Base-by-base conservation (phyloP, 2,329 filamentous ascomycete genomes). In the Ascochyta koolunga region DNA sequence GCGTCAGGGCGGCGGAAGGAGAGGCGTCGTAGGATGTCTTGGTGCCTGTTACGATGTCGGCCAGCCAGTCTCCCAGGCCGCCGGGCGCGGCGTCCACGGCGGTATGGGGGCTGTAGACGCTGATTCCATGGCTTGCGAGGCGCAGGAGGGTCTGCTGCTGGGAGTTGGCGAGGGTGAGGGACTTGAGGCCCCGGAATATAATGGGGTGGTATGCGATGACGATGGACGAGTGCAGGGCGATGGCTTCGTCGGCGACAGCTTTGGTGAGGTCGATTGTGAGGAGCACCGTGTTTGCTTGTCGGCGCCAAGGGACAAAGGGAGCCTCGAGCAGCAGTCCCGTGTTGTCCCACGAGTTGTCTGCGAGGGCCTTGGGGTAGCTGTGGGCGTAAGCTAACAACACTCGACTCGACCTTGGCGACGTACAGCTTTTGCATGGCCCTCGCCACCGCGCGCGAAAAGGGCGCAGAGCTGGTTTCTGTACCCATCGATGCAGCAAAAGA, bases 121-220 rank as follows among this genome's bases (percentile, higher is more conserved):
- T 96, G 67, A 99, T 91, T 31, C 93, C 93, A 73, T 90, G 86
- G 59, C 90, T 89, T 40, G 89, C 89, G 11, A 99, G 83, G 38
- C 88, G 85, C 4, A 99, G 82, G 27, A 99, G 84, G 6, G 90
- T 90, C 37, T 87, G 84, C 72, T 99, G 95, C 74, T 98, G 95
- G 9, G 91, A 84, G 70, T 99, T 90, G 58, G 83, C 83, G 41
- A 92, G 84, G 29, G 91, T 96, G 70, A 99, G 80, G 60, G 90
- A 89, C 77, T 97, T 99, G 64, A 99, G 82, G 47, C 90, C 90
- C 42, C 90, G 87, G 81, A 99, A 99, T 71, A 99, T 98, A 72
- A 98, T 95, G 19, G 95, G 95, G 76, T 99, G 95, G 75, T 99
- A 99, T 68, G 91, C 89, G 51, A 99, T 83, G 47, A 99, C 86